Evolutionary conservation across 202 grass and related monocot species (phyloP).

Genomic region (Eragrostis tef): DNA sequence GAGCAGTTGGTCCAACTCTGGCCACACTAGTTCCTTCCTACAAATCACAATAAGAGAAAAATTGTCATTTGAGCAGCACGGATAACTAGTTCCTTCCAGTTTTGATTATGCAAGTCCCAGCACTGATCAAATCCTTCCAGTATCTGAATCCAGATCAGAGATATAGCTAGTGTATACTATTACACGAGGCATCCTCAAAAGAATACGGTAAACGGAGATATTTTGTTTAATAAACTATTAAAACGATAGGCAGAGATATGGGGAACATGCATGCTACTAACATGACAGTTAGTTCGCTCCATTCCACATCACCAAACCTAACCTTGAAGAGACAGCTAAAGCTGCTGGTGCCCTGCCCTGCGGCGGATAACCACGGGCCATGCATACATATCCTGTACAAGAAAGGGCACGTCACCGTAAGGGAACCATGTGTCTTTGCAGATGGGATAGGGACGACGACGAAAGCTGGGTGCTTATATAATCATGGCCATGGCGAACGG

Average conservation of each 20-base stretch:
- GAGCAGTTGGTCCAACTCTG: conserved; percentile 80
- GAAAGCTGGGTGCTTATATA: not conserved
- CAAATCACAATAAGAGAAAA: conserved; percentile 26
- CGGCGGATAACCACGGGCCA: conserved; percentile 25
- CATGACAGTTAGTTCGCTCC: not conserved
- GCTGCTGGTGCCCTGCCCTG: not conserved
- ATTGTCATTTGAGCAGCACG: not conserved
- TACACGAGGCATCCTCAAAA: too few species aligned
- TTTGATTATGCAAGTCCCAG: too few species aligned
- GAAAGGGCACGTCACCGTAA: conserved; percentile 35
- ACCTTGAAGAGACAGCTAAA: not conserved
- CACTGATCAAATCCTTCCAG: too few species aligned
- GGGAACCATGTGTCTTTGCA: not conserved
- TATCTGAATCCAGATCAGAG: too few species aligned
- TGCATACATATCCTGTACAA: not conserved
- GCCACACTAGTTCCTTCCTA: conserved; percentile 90
- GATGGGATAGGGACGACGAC: conserved; percentile 32
- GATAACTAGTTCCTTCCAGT: too few species aligned
- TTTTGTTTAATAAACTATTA: too few species aligned
- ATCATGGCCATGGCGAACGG: not conserved
- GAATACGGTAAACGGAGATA: too few species aligned
- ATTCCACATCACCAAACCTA: not conserved
- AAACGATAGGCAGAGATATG: not conserved
- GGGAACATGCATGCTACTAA: not conserved
- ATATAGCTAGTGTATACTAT: too few species aligned